Conservation (phyloP, 768 basidiomycete genomes). For the Auricularia heimuer region DNA sequence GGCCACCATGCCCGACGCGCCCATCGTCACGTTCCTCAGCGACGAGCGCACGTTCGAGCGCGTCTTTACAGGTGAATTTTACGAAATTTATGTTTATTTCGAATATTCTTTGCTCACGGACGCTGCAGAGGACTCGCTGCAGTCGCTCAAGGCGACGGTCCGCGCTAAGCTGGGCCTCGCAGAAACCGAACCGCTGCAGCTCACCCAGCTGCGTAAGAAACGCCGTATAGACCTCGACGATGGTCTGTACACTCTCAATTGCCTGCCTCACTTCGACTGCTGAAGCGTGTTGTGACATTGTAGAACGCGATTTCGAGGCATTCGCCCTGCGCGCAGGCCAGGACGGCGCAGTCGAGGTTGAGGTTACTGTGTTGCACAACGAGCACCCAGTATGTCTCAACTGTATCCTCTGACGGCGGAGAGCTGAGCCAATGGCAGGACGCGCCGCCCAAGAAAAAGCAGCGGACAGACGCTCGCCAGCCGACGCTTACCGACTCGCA, state of each 20-base stretch:
- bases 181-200: slow-evolving; percentile 24
- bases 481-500: no score
- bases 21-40: slow-evolving; percentile 38
- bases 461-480: slow-evolving; percentile 13
- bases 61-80: slow-evolving; percentile 38
- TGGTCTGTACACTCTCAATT: slow-evolving; percentile 29
- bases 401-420: not conserved
- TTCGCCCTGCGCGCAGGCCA: slow-evolving; percentile 41
- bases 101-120: not conserved
- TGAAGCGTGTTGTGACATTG: not conserved
- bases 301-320: slow-evolving; percentile 76
- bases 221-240: slow-evolving; percentile 59
- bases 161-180: slow-evolving; percentile 50
- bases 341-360: slow-evolving; percentile 13
- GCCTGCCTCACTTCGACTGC: not conserved
- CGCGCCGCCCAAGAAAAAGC: slow-evolving; percentile 17
- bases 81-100: not conserved
- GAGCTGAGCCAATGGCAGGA: not conserved
- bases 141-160: slow-evolving; percentile 46
- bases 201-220: slow-evolving; percentile 40
- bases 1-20: slow-evolving; percentile 31
- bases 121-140: slow-evolving; percentile 47
- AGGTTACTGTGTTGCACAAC: slow-evolving; percentile 24
- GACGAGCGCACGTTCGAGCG: slow-evolving; percentile 39
- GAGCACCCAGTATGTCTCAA: slow-evolving; percentile 14